Conservation (phyloP, 192 early-diverging fungal species). For the Linnemannia schmuckeri region DNA sequence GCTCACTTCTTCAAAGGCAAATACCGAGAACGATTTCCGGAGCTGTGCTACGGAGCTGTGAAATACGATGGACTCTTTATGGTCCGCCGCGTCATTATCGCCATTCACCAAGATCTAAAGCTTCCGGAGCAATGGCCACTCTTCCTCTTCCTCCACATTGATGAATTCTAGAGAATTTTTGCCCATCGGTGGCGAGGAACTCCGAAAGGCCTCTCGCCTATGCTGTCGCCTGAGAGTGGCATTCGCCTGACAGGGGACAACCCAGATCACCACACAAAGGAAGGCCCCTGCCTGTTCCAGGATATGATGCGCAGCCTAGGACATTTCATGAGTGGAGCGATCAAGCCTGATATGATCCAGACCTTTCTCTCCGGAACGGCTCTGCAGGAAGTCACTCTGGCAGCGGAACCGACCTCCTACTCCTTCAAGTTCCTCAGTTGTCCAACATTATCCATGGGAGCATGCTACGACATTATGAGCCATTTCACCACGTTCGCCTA, state of each 20-base stretch:
- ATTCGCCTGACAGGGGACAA: slow-evolving; percentile 14
- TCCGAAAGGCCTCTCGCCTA: not conserved
- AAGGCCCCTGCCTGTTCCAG: not conserved
- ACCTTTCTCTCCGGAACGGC: slow-evolving; percentile 33
- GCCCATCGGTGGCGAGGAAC: not conserved
- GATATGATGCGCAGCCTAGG: not conserved
- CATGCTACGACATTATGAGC: slow-evolving; percentile 27
- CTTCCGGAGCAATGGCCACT: slow-evolving; percentile 3
- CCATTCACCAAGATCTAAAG: slow-evolving; percentile 18
- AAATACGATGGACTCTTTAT: slow-evolving; percentile 1
- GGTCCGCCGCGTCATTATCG: not conserved
- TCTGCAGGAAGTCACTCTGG: slow-evolving; percentile 12
- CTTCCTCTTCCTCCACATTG: slow-evolving; percentile 29
- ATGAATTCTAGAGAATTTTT: slow-evolving; percentile 30
- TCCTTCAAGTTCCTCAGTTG: slow-evolving; percentile 26
- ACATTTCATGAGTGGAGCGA: not conserved
- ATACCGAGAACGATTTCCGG: slow-evolving; percentile 4
- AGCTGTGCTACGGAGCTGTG: not conserved
- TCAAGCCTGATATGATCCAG: slow-evolving; percentile 21
- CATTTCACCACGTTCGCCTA: slow-evolving; percentile 2
- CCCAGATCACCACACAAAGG: not conserved
- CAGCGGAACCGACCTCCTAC: slow-evolving; percentile 21
- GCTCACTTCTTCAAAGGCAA: slow-evolving; percentile 18
- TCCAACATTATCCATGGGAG: slow-evolving; percentile 20
- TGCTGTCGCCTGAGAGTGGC: not conserved